Evolutionary conservation across 805 yeast genomes (phyloP).

Genomic region (Pichia membranifaciens): DNA sequence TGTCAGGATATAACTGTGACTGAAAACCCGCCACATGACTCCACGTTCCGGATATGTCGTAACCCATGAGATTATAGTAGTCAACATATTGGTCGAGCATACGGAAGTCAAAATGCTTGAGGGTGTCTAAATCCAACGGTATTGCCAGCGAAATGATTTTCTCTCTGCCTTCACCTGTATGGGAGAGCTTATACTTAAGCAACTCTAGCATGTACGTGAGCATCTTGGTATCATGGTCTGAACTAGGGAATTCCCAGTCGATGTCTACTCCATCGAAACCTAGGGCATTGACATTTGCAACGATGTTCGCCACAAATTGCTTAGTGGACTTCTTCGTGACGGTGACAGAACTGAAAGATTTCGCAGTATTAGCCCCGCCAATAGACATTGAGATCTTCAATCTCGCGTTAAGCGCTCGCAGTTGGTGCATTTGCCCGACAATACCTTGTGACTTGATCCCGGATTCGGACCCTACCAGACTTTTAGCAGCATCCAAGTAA

Average conservation of each 20-base stretch:
- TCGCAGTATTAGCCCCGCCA: slow-evolving; percentile 68
- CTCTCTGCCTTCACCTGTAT: slow-evolving; percentile 26
- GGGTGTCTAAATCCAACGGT: slow-evolving; percentile 54
- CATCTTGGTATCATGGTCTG: slow-evolving; percentile 36
- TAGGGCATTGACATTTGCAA: slow-evolving; percentile 41
- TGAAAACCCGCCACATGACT: slow-evolving; percentile 57
- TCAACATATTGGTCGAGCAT: slow-evolving; percentile 55
- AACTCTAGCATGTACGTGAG: slow-evolving; percentile 39
- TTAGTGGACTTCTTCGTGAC: slow-evolving; percentile 26
- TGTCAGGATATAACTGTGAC: slow-evolving; percentile 48
- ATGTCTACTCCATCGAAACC: slow-evolving; percentile 88
- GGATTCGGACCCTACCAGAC: background rate
- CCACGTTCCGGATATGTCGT: slow-evolving; percentile 84
- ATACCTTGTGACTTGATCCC: slow-evolving; percentile 19
- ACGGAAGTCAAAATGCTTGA: slow-evolving; percentile 37
- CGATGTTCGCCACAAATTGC: slow-evolving; percentile 45
- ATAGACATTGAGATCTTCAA: slow-evolving; percentile 64
- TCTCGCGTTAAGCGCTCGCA: slow-evolving; percentile 25
- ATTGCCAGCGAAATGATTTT: slow-evolving; percentile 61
- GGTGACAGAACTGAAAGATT: slow-evolving; percentile 33
- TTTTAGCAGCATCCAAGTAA: background rate
- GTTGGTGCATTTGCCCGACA: slow-evolving; percentile 27
- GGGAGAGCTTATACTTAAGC: slow-evolving; percentile 5
- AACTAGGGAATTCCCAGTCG: slow-evolving; percentile 87
- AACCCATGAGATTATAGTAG: slow-evolving; percentile 86